These are phyloP conservation scores for Verbascum thapsus DNA, from an alignment of 257 asterid genomes.

Conservation along the genomic window DNA sequence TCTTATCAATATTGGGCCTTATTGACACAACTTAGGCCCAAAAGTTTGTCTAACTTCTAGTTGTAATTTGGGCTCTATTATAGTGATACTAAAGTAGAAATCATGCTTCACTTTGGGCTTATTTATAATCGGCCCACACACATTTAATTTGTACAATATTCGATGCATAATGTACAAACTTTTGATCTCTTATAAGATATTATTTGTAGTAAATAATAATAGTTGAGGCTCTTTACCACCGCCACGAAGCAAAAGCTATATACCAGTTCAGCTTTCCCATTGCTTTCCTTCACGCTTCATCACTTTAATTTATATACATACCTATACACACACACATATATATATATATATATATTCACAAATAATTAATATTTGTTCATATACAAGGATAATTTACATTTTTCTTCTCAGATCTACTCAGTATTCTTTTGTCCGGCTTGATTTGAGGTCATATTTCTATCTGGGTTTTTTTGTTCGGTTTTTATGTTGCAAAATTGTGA, in stretches of 20 bases:
- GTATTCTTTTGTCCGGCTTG: slow-evolving; percentile 14
- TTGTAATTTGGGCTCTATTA: too few relatives aligned
- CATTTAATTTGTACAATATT: too few relatives aligned
- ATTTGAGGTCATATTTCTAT: slow-evolving; percentile 27
- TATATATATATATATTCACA: background rate
- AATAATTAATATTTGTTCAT: slow-evolving; percentile 3
- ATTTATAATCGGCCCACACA: too few relatives aligned
- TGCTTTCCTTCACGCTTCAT: slow-evolving; percentile 36
- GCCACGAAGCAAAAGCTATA: slow-evolving; percentile 18
- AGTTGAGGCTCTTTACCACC: slow-evolving; percentile 27
- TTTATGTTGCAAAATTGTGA: too few relatives aligned
- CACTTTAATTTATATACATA: background rate
- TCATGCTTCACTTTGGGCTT: too few relatives aligned
- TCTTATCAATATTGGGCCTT: too few relatives aligned
- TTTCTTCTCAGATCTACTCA: slow-evolving; percentile 39
- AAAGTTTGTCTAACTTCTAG: too few relatives aligned
- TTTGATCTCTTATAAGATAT: background rate
- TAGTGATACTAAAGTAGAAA: too few relatives aligned
- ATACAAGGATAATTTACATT: slow-evolving; percentile 17
- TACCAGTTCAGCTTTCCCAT: slow-evolving; percentile 10
- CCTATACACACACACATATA: slow-evolving; percentile 5
- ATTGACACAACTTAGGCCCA: too few relatives aligned
- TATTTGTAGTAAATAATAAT: too few relatives aligned
- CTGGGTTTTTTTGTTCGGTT: slow-evolving; percentile 14
- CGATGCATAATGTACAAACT: slow-evolving; percentile 30